Evolutionary conservation across 1,284 basidiomycete species (phyloP).

Genomic region (Entoloma clypeatum): DNA sequence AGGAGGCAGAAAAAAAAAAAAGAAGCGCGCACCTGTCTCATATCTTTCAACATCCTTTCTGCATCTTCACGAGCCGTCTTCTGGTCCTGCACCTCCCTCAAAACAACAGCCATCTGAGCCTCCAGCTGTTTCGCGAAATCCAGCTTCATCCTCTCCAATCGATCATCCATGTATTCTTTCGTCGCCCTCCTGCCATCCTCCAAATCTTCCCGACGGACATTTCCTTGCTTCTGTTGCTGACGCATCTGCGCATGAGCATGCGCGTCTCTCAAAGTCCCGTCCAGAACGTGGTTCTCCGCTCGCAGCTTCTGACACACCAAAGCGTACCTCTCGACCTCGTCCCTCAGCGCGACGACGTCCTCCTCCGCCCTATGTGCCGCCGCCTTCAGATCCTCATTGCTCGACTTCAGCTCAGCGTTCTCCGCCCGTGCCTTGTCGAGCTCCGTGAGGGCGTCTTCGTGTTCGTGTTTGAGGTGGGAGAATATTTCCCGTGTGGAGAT

Average conservation of each 20-base stretch:
- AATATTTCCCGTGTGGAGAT: neutral
- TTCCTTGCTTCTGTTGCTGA: neutral
- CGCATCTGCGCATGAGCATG: neutral
- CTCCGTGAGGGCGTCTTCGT: neutral
- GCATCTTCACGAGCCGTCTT: slow-evolving; percentile 8
- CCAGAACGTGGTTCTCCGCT: slow-evolving; percentile 13
- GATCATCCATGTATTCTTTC: slow-evolving; percentile 11
- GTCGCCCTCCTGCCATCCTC: slow-evolving; percentile 1
- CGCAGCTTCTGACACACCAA: slow-evolving; percentile 6
- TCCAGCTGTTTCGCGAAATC: slow-evolving; percentile 10
- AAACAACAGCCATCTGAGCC: slow-evolving; percentile 2
- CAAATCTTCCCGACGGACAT: neutral
- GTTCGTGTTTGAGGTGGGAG: neutral
- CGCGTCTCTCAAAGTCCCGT: neutral
- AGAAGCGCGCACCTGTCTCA: slow-evolving; percentile 11
- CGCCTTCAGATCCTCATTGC: slow-evolving; percentile 1
- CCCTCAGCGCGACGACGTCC: slow-evolving; percentile 4
- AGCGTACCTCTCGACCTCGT: slow-evolving; percentile 9
- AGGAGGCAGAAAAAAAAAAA: neutral
- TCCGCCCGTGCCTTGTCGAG: slow-evolving; percentile 3
- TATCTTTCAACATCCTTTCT: slow-evolving; percentile 12
- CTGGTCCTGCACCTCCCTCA: slow-evolving; percentile 12
- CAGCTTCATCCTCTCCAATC: slow-evolving; percentile 10
- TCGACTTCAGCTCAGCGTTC: no score
- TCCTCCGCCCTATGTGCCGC: slow-evolving; percentile 2